Base-by-base conservation (phyloP, 306 rosid species). In the Cercis canadensis region DNA sequence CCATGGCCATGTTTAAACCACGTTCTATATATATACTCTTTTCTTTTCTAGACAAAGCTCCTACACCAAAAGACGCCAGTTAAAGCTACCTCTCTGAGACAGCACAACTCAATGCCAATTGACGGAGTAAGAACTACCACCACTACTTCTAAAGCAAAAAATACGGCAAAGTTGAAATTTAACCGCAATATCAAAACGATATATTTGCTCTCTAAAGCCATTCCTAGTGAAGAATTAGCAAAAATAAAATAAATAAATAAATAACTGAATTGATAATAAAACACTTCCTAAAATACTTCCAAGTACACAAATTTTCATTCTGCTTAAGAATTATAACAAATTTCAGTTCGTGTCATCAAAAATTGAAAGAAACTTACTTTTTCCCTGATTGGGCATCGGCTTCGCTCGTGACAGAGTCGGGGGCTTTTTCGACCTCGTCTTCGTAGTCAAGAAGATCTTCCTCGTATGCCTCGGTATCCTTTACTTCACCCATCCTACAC, bases 371-470 rank as follows among this genome's bases (percentile, higher is more conserved):
- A 9, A 75, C 91, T 78, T 45, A 86, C 96, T 86, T 89, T 55
- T 86, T 86, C 72, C 43, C 92, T 11, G 89, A 17, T 37, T 84
- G 92, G 19, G 87, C 70, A 8, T 76, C 57, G 18, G 89, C 82
- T 53, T 86, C 86, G 11, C 82, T 80, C 18, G n/a, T n/a, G n/a
- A 45, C 70, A 57, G 95, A 80, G 68, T 84, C 89, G 69, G 82
- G 84, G 69, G 79, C 80, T 15, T 79, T 87, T 8, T 85, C 89
- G 21, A 86, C 96, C 50, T 89, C 92, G 47, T 84, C 92, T 62
- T 86, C 92, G 58, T 84, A 89, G 71, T 89, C 92, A 59, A 89
- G 79, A 21, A 86, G 90, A 82, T 89, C 92, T 45, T 86, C 92
- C 70, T 86, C 96, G 81, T 86, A 89, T 6, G 77, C 87, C 44